These are phyloP conservation scores for Lobosporangium transversale DNA, from an alignment of 192 early-diverging fungal genomes.

Conservation along the genomic window DNA sequence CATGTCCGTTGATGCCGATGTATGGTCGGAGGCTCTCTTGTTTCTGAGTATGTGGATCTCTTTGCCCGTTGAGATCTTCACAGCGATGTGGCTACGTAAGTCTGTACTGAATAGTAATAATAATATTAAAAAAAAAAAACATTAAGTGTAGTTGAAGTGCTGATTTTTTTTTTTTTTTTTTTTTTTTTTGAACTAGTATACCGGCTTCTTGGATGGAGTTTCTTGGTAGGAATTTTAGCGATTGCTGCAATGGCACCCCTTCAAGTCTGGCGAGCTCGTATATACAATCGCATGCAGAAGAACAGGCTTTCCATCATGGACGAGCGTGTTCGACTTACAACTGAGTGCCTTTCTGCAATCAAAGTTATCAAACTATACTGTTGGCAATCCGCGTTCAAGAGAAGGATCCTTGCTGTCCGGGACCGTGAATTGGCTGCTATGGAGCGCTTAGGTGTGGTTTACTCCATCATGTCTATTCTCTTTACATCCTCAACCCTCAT, in stretches of 20 bases:
- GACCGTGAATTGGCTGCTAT: conserved; percentile 22
- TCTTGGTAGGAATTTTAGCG: conserved; percentile 22
- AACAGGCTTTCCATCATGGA: conserved; percentile 30
- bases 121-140: background rate
- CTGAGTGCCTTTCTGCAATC: conserved; percentile 20
- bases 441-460: conserved; percentile 16
- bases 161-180: background rate
- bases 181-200: conserved; percentile 14
- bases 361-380: conserved; percentile 41
- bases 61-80: conserved; percentile 33
- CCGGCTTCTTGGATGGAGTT: conserved; percentile 34
- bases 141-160: background rate
- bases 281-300: conserved; percentile 11
- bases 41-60: conserved; percentile 28
- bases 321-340: conserved; percentile 30
- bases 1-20: conserved; percentile 41
- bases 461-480: conserved; percentile 37
- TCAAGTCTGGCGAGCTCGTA: conserved; percentile 26
- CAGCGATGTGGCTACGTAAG: conserved; percentile 40
- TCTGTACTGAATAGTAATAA: too few relatives aligned
- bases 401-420: conserved; percentile 13
- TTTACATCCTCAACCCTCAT: conserved; percentile 34
- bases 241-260: conserved; percentile 15
- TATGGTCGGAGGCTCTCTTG: conserved; percentile 18
- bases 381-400: conserved; percentile 33